Percentiles rank a stretch among this genome's conserved stretches.
Conservation (phyloP, 1,139 yeast species). For the Kazachstania sp. region DNA sequence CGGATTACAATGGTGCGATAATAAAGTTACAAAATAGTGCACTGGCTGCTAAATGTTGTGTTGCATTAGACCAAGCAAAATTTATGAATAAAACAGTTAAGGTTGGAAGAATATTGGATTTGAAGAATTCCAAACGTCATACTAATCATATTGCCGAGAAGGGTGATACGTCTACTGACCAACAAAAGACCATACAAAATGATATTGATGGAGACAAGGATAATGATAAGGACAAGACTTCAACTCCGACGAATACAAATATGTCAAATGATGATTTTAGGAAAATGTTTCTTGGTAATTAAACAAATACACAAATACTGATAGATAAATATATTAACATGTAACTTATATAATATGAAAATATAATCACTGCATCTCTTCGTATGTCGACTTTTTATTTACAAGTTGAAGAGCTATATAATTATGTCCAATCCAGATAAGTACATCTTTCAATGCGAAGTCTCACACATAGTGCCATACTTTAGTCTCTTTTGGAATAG, state of each 20-base stretch:
- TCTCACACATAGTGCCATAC: conserved; percentile 31
- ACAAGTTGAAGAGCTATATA: background rate
- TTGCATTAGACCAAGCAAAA: conserved; percentile 39
- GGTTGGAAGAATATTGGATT: conserved; percentile 36
- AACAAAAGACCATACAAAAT: background rate
- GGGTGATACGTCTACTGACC: too few species aligned
- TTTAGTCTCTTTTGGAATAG: conserved; percentile 34
- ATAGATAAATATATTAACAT: too few species aligned
- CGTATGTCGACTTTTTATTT: background rate
- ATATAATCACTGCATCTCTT: too few species aligned
- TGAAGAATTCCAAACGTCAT: conserved; percentile 13
- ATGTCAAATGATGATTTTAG: conserved; percentile 37
- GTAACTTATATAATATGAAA: too few species aligned
- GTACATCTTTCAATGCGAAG: background rate
- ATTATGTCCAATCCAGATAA: too few species aligned
- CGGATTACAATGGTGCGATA: conserved; percentile 44
- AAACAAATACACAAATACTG: background rate
- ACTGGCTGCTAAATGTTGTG: conserved; percentile 51
- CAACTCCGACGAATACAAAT: conserved; percentile 4
- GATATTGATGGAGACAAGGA: background rate
- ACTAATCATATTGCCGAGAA: background rate
- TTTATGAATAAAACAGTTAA: conserved; percentile 35
- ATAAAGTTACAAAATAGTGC: conserved; percentile 42
- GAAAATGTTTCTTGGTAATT: conserved; percentile 29
- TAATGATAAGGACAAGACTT: background rate